These are phyloP conservation scores for Cutaneotrichosporon cyanovorans DNA, from an alignment of 1,284 basidiomycete genomes.

Conservation along the genomic window DNA sequence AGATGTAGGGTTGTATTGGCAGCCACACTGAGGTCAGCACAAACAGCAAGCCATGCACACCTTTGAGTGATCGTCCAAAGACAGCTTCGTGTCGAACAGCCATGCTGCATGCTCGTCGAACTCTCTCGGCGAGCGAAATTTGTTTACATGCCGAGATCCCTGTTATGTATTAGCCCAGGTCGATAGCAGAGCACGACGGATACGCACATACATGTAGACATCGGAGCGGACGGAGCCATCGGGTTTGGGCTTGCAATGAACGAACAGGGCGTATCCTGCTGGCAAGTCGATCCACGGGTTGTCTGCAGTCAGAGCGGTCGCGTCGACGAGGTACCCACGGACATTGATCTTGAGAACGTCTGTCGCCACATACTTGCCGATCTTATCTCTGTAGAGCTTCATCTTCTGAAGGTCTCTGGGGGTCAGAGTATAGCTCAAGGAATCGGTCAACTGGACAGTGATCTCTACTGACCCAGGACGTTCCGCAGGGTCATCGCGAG, in stretches of 20 bases:
- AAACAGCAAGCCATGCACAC: slow-evolving; percentile 7
- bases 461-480: slow-evolving; percentile 4
- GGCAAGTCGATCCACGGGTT: slow-evolving; percentile 21
- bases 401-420: slow-evolving; percentile 18
- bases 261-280: slow-evolving; percentile 28
- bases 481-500: background rate
- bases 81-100: slow-evolving; percentile 27
- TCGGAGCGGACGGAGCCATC: slow-evolving; percentile 21
- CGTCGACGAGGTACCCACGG: slow-evolving; percentile 1
- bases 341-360: slow-evolving; percentile 8
- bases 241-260: slow-evolving; percentile 21
- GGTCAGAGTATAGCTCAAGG: background rate
- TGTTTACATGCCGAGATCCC: slow-evolving; percentile 22
- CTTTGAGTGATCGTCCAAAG: slow-evolving; percentile 23
- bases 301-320: background rate
- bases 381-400: slow-evolving; percentile 22
- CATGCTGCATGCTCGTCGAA: slow-evolving; percentile 31
- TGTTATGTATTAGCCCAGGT: slow-evolving; percentile 8
- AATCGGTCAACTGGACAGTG: too few species aligned
- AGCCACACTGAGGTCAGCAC: slow-evolving; percentile 25
- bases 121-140: slow-evolving; percentile 24
- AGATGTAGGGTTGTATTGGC: slow-evolving; percentile 24
- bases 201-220: slow-evolving; percentile 31
- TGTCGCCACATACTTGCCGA: slow-evolving; percentile 23
- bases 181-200: too few species aligned